Base-by-base conservation (phyloP, 2,329 filamentous ascomycete species). In the Thelonectria blattea region DNA sequence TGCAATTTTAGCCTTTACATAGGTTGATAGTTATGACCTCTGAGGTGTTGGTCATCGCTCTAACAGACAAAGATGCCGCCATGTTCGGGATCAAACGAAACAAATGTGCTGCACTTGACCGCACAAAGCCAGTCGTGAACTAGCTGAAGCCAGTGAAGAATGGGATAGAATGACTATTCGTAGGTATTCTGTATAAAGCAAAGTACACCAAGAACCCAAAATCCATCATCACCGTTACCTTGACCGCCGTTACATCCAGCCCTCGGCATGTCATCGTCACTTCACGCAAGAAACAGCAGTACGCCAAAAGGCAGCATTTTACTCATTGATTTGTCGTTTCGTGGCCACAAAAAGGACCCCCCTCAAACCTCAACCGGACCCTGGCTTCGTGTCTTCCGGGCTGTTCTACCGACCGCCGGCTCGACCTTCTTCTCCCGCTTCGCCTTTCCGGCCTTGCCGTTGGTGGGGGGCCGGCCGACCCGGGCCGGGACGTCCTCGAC, bases 371-470 rank as follows among this genome's bases (percentile, higher is more conserved):
- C 74, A 7, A 71, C 75, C 2, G 76, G 74, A 0, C 78, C 78
- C 64, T 80, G 78, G 60, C 78, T 80, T 50, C 78, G 73, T 8
- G 78, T 80, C 74, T 79, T 79, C 45, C 78, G 73, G 47, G 73
- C 72, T 7, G 78, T 78, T 57, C 61, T 74, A 17, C 78, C 78
- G 15, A 74, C 74, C 2, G 64, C 54, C 0, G 73, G 68, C 18
- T 66, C 53, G n/a, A 64, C 60, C 59, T 73, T 79, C 68, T 79
- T 79, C 14, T 76, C 73, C 62, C 68, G 46, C 49, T 69, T 71
- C 12, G 60, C 46, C 10, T 56, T 70, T 9, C 68, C 65, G 15
- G 61, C 64, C 64, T 74, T 77, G 34, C 71, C 71, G 32, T 71
- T 71, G 14, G 66, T 59, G 15, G 66, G 50, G 15, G 64, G 34